A percentile compares a stretch with the other conserved stretches of the same genome.
phyloP scores from a whole-genome alignment of 176 grass and related monocot species.

The Thinopyrum elongatum region DNA sequence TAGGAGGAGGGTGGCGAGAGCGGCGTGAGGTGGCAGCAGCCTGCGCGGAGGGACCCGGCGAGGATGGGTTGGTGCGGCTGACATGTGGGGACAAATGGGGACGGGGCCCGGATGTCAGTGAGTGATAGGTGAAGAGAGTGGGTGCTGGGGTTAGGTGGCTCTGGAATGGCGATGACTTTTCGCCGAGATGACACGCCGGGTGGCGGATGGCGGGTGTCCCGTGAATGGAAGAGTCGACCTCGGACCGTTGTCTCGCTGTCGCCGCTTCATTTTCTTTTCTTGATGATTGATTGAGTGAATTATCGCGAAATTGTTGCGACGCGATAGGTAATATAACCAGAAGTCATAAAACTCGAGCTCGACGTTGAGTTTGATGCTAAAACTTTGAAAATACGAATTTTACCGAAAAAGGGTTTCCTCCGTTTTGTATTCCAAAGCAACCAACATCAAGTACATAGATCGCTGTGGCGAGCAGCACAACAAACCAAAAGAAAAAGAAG shows the following conservation, averaged over 20 bases:
- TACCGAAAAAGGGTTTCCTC: too few relatives aligned
- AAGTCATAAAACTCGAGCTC: too few relatives aligned
- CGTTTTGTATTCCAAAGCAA: too few relatives aligned
- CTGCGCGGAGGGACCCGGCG: not conserved
- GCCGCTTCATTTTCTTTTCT: not conserved
- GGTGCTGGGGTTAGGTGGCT: not conserved
- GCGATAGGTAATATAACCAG: too few relatives aligned
- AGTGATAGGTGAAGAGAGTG: not conserved
- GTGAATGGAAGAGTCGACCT: not conserved
- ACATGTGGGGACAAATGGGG: not conserved
- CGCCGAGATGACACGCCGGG: not conserved
- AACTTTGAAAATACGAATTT: too few relatives aligned
- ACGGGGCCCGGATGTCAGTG: not conserved
- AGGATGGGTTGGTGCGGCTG: not conserved
- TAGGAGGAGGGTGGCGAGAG: not conserved
- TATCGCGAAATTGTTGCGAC: too few relatives aligned
- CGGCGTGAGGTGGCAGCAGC: not conserved
- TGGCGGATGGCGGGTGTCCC: not conserved
- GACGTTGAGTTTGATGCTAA: too few relatives aligned
- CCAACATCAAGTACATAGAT: too few relatives aligned
- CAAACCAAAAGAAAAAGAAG: too few relatives aligned
- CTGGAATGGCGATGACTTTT: not conserved
- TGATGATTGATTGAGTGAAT: too few relatives aligned
- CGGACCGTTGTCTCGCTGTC: not conserved
- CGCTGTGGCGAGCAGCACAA: too few relatives aligned